Evolutionary conservation across 768 basidiomycete species (phyloP).

Genomic region (Tulasnella sp.): DNA sequence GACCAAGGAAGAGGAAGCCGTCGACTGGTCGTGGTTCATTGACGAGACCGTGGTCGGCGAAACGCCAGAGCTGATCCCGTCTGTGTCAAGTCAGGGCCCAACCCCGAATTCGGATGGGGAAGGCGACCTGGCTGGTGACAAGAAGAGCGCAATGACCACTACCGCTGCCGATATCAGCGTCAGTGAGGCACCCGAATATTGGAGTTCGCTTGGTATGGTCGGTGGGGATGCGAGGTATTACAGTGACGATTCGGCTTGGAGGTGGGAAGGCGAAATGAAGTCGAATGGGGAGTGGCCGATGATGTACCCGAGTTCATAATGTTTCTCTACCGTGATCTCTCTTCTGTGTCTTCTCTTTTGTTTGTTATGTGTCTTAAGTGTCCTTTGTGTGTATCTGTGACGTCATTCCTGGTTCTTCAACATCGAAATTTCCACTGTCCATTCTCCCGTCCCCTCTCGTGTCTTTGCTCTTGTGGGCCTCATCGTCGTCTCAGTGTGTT

Average conservation of each 20-base stretch:
- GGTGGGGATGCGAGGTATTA: slow-evolving; percentile 14
- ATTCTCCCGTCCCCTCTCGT: too few relatives aligned
- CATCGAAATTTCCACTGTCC: too few relatives aligned
- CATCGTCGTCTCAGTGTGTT: too few relatives aligned
- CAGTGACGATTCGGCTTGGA: slow-evolving; percentile 10
- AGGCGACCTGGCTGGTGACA: neutral
- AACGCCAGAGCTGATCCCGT: slow-evolving; percentile 15
- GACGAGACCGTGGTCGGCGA: slow-evolving; percentile 10
- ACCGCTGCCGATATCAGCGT: neutral
- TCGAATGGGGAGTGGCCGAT: slow-evolving; percentile 17
- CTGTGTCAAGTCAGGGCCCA: slow-evolving; percentile 16
- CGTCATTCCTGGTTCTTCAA: too few relatives aligned
- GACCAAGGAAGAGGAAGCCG: slow-evolving; percentile 7
- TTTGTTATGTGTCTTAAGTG: too few relatives aligned
- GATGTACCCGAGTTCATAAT: neutral
- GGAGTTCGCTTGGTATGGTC: slow-evolving; percentile 5
- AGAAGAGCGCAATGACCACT: neutral
- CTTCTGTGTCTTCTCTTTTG: too few relatives aligned
- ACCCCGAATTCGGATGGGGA: slow-evolving; percentile 17
- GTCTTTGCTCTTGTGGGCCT: too few relatives aligned
- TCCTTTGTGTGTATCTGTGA: too few relatives aligned
- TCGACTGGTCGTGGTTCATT: slow-evolving; percentile 15
- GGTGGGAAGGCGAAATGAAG: slow-evolving; percentile 18
- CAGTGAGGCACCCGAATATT: slow-evolving; percentile 7
- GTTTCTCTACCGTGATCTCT: too few relatives aligned